Conservation (phyloP, 2,329 filamentous ascomycete genomes). For the Ascochyta rabiei region DNA sequence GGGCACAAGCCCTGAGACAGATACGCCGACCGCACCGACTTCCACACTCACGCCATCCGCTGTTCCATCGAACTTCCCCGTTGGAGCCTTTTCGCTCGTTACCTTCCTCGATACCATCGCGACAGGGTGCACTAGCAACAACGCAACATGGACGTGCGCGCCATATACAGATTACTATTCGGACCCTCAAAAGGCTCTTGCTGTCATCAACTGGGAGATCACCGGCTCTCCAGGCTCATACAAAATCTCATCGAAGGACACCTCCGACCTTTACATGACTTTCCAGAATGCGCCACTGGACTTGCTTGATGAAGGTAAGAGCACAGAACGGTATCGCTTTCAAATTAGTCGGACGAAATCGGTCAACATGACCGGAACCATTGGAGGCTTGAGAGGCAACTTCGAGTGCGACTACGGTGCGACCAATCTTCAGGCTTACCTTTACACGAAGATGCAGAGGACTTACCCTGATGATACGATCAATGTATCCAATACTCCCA, state of each 20-base stretch:
- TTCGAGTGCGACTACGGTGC: slow-evolving; percentile 64
- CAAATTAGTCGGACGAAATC: slow-evolving; percentile 59
- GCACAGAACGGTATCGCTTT: slow-evolving; percentile 65
- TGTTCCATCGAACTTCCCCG: slow-evolving; percentile 58
- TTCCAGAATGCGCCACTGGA: slow-evolving; percentile 61
- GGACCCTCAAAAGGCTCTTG: slow-evolving; percentile 49
- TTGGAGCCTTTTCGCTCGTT: slow-evolving; percentile 66
- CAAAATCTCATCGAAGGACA: slow-evolving; percentile 60
- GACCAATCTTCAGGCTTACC: slow-evolving; percentile 61
- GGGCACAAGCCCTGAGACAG: slow-evolving; percentile 9
- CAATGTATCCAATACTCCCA: slow-evolving; percentile 35
- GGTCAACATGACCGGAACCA: slow-evolving; percentile 55
- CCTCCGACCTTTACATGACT: slow-evolving; percentile 60
- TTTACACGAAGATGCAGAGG: slow-evolving; percentile 64
- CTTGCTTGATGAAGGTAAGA: slow-evolving; percentile 55
- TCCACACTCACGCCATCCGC: slow-evolving; percentile 25
- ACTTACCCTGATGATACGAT: slow-evolving; percentile 45
- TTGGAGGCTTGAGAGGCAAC: slow-evolving; percentile 54
- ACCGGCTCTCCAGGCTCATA: slow-evolving; percentile 49
- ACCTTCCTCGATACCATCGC: slow-evolving; percentile 62
- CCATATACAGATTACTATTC: slow-evolving; percentile 60
- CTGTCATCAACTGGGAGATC: slow-evolving; percentile 69
- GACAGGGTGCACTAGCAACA: slow-evolving; percentile 64
- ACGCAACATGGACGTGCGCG: slow-evolving; percentile 67
- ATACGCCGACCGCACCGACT: slow-evolving; percentile 19